Conservation (phyloP, 345 rosid species). For the Gossypium anomalum region DNA sequence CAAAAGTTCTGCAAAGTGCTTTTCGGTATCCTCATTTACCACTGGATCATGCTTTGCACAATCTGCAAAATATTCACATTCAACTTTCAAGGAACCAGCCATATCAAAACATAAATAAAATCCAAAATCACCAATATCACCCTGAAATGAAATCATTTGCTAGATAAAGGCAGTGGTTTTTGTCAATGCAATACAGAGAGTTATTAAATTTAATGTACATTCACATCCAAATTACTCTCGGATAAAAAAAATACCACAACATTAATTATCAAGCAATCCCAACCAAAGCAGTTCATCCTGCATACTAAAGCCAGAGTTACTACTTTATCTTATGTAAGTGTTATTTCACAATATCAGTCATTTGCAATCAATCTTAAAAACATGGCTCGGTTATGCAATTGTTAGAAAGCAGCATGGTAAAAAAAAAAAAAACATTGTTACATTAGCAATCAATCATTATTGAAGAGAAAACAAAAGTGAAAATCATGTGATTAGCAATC, state of each 20-base stretch:
- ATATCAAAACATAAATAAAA: neutral
- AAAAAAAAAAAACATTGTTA: neutral
- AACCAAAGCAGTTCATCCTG: neutral
- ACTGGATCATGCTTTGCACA: constrained; percentile 83
- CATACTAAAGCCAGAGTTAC: neutral
- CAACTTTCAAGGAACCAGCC: neutral
- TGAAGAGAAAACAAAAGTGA: neutral
- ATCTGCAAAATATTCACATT: constrained; percentile 34
- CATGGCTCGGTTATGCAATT: neutral
- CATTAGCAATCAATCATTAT: neutral
- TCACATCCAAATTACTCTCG: neutral
- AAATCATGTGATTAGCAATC: neutral
- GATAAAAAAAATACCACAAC: neutral
- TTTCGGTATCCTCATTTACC: constrained; percentile 76
- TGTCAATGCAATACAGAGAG: neutral
- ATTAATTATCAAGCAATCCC: neutral
- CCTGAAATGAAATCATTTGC: neutral
- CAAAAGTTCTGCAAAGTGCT: constrained; percentile 69
- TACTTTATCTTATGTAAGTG: neutral
- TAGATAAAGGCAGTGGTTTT: neutral
- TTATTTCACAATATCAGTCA: neutral
- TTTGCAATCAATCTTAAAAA: neutral
- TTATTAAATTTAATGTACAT: neutral
- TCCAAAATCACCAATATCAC: neutral
- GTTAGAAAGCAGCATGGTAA: neutral